These are phyloP conservation scores for Coelastrella sp. DNA, from an alignment of 139 green algal species.

Conservation along the genomic window DNA sequence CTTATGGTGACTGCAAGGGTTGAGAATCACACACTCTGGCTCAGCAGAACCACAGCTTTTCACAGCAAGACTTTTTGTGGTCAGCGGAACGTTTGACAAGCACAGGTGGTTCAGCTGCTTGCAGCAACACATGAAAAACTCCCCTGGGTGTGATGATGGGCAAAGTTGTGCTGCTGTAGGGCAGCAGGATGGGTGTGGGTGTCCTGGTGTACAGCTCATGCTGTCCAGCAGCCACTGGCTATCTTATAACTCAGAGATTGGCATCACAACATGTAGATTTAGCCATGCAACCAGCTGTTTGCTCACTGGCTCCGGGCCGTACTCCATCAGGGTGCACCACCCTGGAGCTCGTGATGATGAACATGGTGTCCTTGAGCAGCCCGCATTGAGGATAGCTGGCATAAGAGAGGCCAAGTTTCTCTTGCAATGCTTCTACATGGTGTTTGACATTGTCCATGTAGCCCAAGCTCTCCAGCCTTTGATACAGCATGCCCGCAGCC, in stretches of 20 bases:
- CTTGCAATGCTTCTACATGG: conserved; percentile 10
- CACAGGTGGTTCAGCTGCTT: too few relatives aligned
- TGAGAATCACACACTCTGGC: too few relatives aligned
- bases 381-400: conserved; percentile 53
- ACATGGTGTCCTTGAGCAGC: conserved; percentile 53
- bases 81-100: neutral
- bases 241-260: neutral
- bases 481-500: conserved; percentile 46
- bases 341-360: conserved; percentile 52
- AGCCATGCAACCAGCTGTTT: neutral
- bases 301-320: conserved; percentile 55
- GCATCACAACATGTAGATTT: neutral
- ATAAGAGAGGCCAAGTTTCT: conserved; percentile 15
- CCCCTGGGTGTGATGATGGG: too few relatives aligned
- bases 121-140: too few relatives aligned
- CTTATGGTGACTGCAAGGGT: conserved; percentile 52
- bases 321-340: conserved; percentile 62
- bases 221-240: neutral
- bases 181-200: neutral
- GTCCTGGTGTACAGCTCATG: neutral
- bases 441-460: conserved; percentile 16
- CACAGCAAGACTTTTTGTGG: neutral
- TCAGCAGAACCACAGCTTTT: too few relatives aligned
- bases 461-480: conserved; percentile 42
- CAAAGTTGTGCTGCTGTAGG: too few relatives aligned